Evolutionary conservation across 192 early-diverging fungal species (phyloP).

Genomic region (Entomortierella chlamydospora): DNA sequence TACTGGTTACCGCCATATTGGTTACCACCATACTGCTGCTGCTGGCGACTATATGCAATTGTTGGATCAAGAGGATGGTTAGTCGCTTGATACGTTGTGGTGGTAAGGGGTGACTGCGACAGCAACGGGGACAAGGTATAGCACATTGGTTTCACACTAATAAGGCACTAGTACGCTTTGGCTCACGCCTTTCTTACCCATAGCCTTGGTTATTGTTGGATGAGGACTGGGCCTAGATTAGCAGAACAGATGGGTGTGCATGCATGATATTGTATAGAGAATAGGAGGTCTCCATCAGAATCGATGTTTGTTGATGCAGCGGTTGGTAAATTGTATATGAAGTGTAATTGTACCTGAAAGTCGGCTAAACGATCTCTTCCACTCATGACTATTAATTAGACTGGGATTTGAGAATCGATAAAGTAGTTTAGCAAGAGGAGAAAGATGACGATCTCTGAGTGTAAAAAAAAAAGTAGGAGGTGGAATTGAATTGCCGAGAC

Average conservation of each 20-base stretch:
- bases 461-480: background rate
- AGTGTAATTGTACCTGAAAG: conserved; percentile 29
- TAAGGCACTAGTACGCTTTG: background rate
- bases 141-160: background rate
- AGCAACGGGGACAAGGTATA: background rate
- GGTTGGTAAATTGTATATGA: background rate
- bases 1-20: conserved; percentile 12
- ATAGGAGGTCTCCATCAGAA: background rate
- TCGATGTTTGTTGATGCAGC: too few species aligned
- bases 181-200: conserved; percentile 22
- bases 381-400: conserved; percentile 26
- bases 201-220: conserved; percentile 40
- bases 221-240: conserved; percentile 31
- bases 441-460: background rate
- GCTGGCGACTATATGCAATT: conserved; percentile 17
- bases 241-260: too few species aligned
- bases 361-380: conserved; percentile 56
- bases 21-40: conserved; percentile 27
- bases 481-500: background rate
- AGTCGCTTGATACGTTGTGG: too few species aligned
- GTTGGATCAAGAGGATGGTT: background rate
- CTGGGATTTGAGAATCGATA: background rate
- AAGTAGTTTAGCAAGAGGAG: background rate
- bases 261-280: too few species aligned
- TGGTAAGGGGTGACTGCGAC: too few species aligned